These are phyloP conservation scores for Cylindrodendrum hubeiense DNA, from an alignment of 2,329 filamentous ascomycete genomes.

Conservation along the genomic window DNA sequence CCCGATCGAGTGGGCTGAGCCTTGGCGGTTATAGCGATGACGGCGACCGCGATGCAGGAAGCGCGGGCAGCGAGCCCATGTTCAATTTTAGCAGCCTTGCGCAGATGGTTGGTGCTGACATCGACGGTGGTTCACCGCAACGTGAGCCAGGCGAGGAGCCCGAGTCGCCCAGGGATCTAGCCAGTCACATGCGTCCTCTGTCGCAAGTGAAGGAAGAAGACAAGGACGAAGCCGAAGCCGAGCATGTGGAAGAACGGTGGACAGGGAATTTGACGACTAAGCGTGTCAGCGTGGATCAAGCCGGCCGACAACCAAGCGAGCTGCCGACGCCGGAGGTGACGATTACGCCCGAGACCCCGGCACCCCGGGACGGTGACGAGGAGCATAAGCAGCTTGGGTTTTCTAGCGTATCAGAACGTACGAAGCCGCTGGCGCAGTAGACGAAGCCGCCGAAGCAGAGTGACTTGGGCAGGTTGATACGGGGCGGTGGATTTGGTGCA, in stretches of 20 bases:
- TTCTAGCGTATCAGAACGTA: slow-evolving; percentile 50
- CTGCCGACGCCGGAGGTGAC: slow-evolving; percentile 57
- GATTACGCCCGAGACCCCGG: slow-evolving; percentile 65
- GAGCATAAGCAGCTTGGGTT: slow-evolving; percentile 60
- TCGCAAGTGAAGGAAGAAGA: slow-evolving; percentile 55
- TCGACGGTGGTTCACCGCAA: slow-evolving; percentile 59
- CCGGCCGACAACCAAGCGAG: slow-evolving; percentile 18
- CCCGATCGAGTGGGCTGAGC: slow-evolving; percentile 67
- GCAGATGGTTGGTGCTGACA: slow-evolving; percentile 80
- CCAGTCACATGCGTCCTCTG: slow-evolving; percentile 43
- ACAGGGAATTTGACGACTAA: background rate
- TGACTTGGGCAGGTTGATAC: background rate
- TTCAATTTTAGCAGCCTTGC: slow-evolving; percentile 93
- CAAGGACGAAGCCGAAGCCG: slow-evolving; percentile 49
- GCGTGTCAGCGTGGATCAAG: background rate
- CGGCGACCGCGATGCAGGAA: slow-evolving; percentile 63
- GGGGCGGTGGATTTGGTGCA: background rate
- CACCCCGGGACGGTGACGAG: slow-evolving; percentile 47
- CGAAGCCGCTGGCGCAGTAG: slow-evolving; percentile 44
- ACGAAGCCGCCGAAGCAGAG: background rate
- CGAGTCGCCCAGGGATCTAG: slow-evolving; percentile 36
- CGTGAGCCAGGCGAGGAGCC: slow-evolving; percentile 45
- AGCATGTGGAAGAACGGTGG: slow-evolving; percentile 45
- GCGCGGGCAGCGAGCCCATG: slow-evolving; percentile 76
- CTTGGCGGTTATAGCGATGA: slow-evolving; percentile 61